phyloP scores from a whole-genome alignment of 2,329 filamentous ascomycete species.

The Aspergillus brasiliensis region DNA sequence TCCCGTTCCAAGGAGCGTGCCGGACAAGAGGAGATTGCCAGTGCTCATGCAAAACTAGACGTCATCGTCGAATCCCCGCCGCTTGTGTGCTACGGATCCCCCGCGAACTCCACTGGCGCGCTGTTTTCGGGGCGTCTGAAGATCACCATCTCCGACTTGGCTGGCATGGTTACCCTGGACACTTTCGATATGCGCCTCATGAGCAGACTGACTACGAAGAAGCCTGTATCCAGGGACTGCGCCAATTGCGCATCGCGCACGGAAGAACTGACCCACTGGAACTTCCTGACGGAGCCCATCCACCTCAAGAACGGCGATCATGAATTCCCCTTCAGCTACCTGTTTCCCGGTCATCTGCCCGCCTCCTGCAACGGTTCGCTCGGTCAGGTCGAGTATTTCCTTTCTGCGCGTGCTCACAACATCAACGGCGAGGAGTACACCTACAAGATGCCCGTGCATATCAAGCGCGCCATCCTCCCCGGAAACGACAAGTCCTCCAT shows the following conservation, averaged over 20 bases:
- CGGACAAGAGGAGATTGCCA: slow-evolving; percentile 30
- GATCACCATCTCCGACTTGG: slow-evolving; percentile 67
- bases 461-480: slow-evolving; percentile 78
- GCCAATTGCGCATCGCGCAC: slow-evolving; percentile 70
- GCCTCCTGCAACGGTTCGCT: slow-evolving; percentile 76
- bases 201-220: slow-evolving; percentile 74
- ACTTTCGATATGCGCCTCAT: slow-evolving; percentile 72
- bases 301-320: slow-evolving; percentile 60
- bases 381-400: slow-evolving; percentile 74
- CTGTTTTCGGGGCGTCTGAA: slow-evolving; percentile 82
- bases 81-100: slow-evolving; percentile 76
- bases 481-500: slow-evolving; percentile 84
- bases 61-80: slow-evolving; percentile 82
- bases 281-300: slow-evolving; percentile 64
- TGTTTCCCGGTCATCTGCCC: slow-evolving; percentile 83
- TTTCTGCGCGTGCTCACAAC: slow-evolving; percentile 67
- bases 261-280: slow-evolving; percentile 77
- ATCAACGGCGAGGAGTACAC: slow-evolving; percentile 64
- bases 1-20: slow-evolving; percentile 42
- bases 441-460: slow-evolving; percentile 67
- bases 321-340: slow-evolving; percentile 83
- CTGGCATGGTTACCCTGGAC: slow-evolving; percentile 64
- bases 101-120: slow-evolving; percentile 76
- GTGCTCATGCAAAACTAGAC: slow-evolving; percentile 55
- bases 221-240: slow-evolving; percentile 79